These are phyloP conservation scores for Diutina catenulata DNA, from an alignment of 1,139 yeast genomes.

Conservation along the genomic window DNA sequence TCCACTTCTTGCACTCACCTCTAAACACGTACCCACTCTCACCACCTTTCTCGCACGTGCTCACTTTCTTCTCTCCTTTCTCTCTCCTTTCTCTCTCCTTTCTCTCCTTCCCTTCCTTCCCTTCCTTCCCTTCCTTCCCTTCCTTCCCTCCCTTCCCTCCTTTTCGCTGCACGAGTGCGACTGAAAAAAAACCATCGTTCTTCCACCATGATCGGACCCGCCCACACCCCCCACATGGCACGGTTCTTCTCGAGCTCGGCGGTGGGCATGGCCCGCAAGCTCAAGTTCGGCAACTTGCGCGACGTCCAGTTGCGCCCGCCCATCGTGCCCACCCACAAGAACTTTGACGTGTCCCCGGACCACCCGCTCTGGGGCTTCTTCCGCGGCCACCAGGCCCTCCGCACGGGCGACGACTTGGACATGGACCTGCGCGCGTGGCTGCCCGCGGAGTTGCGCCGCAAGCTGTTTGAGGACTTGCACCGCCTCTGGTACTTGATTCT, in stretches of 20 bases:
- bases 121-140: too few relatives aligned
- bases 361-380: slow-evolving; percentile 97
- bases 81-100: too few relatives aligned
- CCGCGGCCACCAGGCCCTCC: slow-evolving; percentile 38
- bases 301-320: slow-evolving; percentile 58
- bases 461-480: slow-evolving; percentile 86
- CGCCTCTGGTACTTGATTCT: slow-evolving; percentile 80
- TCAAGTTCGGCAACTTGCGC: slow-evolving; percentile 18
- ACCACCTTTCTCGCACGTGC: too few relatives aligned
- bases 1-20: too few relatives aligned
- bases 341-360: slow-evolving; percentile 62
- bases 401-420: slow-evolving; percentile 47
- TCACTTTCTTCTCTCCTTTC: too few relatives aligned
- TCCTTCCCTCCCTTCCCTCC: too few relatives aligned
- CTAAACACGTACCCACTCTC: too few relatives aligned
- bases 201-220: too few relatives aligned
- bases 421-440: slow-evolving; percentile 71
- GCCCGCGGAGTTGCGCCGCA: slow-evolving; percentile 78
- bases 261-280: slow-evolving; percentile 6
- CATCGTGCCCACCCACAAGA: slow-evolving; percentile 67
- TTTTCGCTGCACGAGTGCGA: too few relatives aligned
- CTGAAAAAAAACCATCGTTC: too few relatives aligned
- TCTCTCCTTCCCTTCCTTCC: too few relatives aligned
- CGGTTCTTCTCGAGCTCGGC: background rate
- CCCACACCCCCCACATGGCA: too few relatives aligned